Evolutionary conservation across 169 alveolate species (phyloP).

Genomic region (Blepharisma undulans): DNA sequence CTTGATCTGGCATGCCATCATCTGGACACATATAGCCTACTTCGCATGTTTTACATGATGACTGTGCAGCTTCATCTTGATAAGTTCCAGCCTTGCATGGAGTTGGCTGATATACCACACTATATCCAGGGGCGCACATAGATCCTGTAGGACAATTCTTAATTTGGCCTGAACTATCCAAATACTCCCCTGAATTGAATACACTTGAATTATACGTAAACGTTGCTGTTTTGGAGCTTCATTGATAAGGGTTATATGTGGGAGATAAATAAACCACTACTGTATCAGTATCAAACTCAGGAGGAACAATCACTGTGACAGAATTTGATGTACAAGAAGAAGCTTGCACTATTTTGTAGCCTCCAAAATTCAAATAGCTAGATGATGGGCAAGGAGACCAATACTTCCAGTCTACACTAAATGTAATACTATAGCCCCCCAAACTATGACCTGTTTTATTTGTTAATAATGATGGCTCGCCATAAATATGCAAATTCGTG

Average conservation of each 20-base stretch:
- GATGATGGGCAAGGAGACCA: background rate
- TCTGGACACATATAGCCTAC: conserved; percentile 46
- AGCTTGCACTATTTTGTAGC: background rate
- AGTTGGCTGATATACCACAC: background rate
- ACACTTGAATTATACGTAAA: background rate
- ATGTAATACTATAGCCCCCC: background rate
- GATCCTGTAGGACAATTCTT: conserved; percentile 5
- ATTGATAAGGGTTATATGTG: background rate
- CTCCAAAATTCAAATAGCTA: background rate
- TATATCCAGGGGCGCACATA: background rate
- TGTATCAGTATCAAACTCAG: background rate
- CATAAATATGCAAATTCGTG: background rate
- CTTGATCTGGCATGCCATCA: conserved; percentile 40
- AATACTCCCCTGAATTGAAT: background rate
- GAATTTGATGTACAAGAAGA: background rate
- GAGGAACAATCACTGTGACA: background rate
- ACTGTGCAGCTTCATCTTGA: conserved; percentile 34
- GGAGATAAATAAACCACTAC: background rate
- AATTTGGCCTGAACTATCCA: background rate
- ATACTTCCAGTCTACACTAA: background rate
- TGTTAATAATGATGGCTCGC: background rate
- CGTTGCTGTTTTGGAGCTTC: background rate
- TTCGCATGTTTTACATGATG: conserved; percentile 40
- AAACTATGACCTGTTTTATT: background rate
- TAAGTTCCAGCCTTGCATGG: conserved; percentile 50